Base-by-base conservation (phyloP, 208 protist genomes). In the Endotrypanum monterogeii region DNA sequence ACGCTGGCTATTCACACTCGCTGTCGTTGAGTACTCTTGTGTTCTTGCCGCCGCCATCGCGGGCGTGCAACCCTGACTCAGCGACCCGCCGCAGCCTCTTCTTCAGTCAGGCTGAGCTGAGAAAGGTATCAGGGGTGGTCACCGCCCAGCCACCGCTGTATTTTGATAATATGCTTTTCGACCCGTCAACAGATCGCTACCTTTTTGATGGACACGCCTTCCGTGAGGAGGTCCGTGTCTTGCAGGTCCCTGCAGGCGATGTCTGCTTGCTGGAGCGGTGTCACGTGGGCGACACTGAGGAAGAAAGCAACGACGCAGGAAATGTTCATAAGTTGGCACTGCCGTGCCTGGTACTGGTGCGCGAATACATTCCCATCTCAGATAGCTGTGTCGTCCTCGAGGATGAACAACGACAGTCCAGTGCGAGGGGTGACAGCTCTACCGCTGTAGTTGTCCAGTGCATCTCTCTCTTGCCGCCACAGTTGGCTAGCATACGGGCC, bases 131-230 rank as follows among this genome's bases (percentile, higher is more conserved):
- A 12, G 73, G 56, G 7, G 57, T 39, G 6, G 82, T 87, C 32
- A 94, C 89, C 4, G 82, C 79, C 7, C 87, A 92, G 56, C 85
- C 89, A 11, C 89, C 87, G 32, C 46, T 91, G 18, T 94, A 87
- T 58, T 37, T 84, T 2, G 66, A 75, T 25, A 85, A 86, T 66
- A 86, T 94, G 85, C 75, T 96, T n/a, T 73, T 87, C 37, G 89
- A 96, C 69, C 80, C 85, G 5, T 57, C 82, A 18, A 82, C 46
- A 0, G 76, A 80, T 32, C 75, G 67, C 62, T 92, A 90, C 74
- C 79, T 96, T 8, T 85, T 96, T 48, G 79, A 72, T 25, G 92
- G 92, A 4, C 70, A 76, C 4, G 83, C 87, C 25, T 96, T 94
- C 67, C 60, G 68, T 8, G 88, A 96, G 73, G 89, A 94, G 76